A percentile compares a stretch with the other conserved stretches of the same genome.
These are phyloP conservation scores for Sapria himalayana DNA, from an alignment of 345 rosid species.

Conservation along the genomic window DNA sequence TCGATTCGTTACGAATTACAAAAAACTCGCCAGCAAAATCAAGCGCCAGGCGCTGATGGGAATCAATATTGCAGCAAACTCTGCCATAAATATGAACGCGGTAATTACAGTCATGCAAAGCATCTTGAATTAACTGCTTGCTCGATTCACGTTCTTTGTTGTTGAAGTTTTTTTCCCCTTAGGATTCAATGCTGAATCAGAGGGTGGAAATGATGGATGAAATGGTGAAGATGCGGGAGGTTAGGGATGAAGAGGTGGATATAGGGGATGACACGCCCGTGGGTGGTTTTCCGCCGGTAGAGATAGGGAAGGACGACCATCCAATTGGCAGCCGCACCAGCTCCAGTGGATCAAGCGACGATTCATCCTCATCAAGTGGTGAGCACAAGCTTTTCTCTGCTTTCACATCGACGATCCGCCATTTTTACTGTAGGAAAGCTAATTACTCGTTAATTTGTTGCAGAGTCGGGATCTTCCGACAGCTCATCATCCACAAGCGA, in stretches of 20 bases:
- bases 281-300: conserved; percentile 61
- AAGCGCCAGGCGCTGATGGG: conserved; percentile 46
- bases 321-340: conserved; percentile 26
- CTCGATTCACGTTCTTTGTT: too few relatives aligned
- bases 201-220: conserved; percentile 22
- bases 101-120: too few relatives aligned
- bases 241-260: conserved; percentile 69
- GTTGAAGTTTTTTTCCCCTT: too few relatives aligned
- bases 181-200: too few relatives aligned
- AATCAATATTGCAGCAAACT: conserved; percentile 10
- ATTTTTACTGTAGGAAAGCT: too few relatives aligned
- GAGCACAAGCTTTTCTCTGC: neutral
- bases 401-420: too few relatives aligned
- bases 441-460: too few relatives aligned
- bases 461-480: too few relatives aligned
- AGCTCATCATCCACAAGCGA: too few relatives aligned
- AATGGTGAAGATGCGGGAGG: conserved; percentile 55
- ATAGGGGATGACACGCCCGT: conserved; percentile 74
- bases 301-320: conserved; percentile 57
- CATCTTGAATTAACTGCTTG: too few relatives aligned
- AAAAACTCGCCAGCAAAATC: conserved; percentile 59
- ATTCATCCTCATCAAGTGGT: conserved; percentile 58
- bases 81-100: too few relatives aligned
- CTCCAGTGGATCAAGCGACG: conserved; percentile 34
- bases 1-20: conserved; percentile 57